A percentile compares a stretch with the other conserved stretches of the same genome.
These are phyloP conservation scores for Dioszegia aurantiaca DNA, from an alignment of 768 basidiomycete genomes.

Conservation along the genomic window DNA sequence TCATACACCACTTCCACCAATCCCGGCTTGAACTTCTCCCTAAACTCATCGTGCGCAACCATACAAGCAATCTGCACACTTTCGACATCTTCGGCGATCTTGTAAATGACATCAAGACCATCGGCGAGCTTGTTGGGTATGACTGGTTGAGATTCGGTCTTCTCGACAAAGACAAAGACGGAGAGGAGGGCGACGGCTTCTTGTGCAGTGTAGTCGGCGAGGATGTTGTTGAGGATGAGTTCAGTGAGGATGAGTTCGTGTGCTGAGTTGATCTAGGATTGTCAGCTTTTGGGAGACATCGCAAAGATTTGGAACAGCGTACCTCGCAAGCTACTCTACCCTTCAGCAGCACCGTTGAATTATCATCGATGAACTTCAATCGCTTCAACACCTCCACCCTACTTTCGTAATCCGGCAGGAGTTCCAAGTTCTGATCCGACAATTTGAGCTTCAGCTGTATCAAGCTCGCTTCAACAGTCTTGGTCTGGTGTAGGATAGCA, in stretches of 20 bases:
- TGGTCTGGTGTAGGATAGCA: slow-evolving; percentile 67
- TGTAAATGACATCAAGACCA: slow-evolving; percentile 73
- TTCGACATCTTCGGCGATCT: slow-evolving; percentile 73
- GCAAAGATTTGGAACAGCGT: too few species aligned
- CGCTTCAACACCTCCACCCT: slow-evolving; percentile 85
- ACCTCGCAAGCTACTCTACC: slow-evolving; percentile 98
- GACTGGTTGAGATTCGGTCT: slow-evolving; percentile 82
- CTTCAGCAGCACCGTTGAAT: slow-evolving; percentile 90
- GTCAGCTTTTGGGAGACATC: too few species aligned
- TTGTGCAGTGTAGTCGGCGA: slow-evolving; percentile 85
- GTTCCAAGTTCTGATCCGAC: slow-evolving; percentile 93
- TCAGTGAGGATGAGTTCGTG: slow-evolving; percentile 95
- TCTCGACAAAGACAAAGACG: slow-evolving; percentile 97
- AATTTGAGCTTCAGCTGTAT: slow-evolving; percentile 75
- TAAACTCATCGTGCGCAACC: slow-evolving; percentile 74
- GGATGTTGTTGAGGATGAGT: slow-evolving; percentile 89
- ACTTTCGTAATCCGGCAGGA: slow-evolving; percentile 95
- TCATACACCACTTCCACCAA: slow-evolving; percentile 96
- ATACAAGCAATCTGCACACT: slow-evolving; percentile 75
- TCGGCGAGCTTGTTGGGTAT: slow-evolving; percentile 75
- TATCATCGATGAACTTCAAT: slow-evolving; percentile 89
- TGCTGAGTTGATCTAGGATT: slow-evolving; percentile 89
- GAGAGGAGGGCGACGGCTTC: slow-evolving; percentile 95
- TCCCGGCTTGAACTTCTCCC: slow-evolving; percentile 78
- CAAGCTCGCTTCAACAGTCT: slow-evolving; percentile 70